A percentile compares a stretch with the other conserved stretches of the same genome.
These are phyloP conservation scores for Ophiostoma populinum DNA, from an alignment of 2,329 filamentous ascomycete species.

Conservation along the genomic window DNA sequence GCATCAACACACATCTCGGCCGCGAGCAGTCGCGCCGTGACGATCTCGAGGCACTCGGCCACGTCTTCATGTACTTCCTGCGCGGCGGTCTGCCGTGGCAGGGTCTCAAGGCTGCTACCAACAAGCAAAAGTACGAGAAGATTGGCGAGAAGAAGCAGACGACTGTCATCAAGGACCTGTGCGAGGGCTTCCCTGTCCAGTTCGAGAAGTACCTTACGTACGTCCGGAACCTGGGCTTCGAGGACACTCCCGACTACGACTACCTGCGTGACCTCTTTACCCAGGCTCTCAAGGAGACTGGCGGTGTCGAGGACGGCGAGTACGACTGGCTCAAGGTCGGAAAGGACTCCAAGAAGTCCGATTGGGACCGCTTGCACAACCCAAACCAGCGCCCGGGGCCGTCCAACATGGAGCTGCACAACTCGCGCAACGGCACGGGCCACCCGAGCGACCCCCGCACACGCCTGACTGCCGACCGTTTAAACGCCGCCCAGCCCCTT, in stretches of 20 bases:
- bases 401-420: conserved; percentile 71
- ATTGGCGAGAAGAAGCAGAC: conserved; percentile 99
- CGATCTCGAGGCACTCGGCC: conserved; percentile 74
- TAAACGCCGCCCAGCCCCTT: conserved; percentile 86
- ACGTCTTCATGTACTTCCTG: conserved; percentile 61
- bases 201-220: conserved; percentile 97
- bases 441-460: conserved; percentile 37
- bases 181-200: conserved; percentile 89
- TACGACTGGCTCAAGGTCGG: conserved; percentile 99
- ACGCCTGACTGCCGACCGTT: conserved; percentile 64
- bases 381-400: conserved; percentile 62
- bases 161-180: conserved; percentile 89
- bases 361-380: conserved; percentile 65
- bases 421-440: conserved; percentile 48
- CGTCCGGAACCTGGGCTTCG: conserved; percentile 92
- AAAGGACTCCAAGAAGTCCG: conserved; percentile 62
- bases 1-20: conserved; percentile 96
- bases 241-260: conserved; percentile 97
- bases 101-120: conserved; percentile 54
- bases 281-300: conserved; percentile 82
- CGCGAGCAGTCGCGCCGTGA: conserved; percentile 92
- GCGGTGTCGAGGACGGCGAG: conserved; percentile 91
- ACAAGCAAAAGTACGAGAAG: conserved; percentile 98
- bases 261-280: conserved; percentile 94
- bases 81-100: conserved; percentile 73